These are phyloP conservation scores for Coniferiporia sulphurascens DNA, from an alignment of 1,284 basidiomycete genomes.

Conservation along the genomic window DNA sequence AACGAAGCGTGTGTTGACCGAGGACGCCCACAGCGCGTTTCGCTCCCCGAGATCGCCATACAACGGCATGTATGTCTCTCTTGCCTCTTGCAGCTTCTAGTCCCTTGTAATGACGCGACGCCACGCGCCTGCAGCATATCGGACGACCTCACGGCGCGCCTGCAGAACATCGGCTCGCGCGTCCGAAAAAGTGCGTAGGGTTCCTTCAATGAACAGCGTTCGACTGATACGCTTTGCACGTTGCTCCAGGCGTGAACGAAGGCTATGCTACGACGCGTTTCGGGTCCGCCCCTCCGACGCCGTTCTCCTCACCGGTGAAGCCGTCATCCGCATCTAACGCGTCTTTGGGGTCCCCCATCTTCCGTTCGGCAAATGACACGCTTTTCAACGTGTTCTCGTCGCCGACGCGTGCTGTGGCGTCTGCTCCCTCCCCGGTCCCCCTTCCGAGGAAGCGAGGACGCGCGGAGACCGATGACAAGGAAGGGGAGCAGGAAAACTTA, in stretches of 20 bases:
- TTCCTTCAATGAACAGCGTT: neutral
- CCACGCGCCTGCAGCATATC: constrained; percentile 23
- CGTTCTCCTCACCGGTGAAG: constrained; percentile 31
- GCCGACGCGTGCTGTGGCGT: constrained; percentile 14
- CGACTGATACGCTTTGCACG: constrained; percentile 23
- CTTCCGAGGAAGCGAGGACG: constrained; percentile 33
- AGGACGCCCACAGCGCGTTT: constrained; percentile 13
- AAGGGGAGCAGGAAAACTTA: constrained; percentile 15
- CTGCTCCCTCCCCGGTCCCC: constrained; percentile 26
- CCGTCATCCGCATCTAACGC: constrained; percentile 29
- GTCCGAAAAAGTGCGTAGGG: constrained; percentile 42
- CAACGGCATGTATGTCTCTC: constrained; percentile 7
- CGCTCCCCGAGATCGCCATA: constrained; percentile 3
- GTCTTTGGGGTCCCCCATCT: constrained; percentile 19
- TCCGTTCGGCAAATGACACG: constrained; percentile 27
- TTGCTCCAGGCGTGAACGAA: constrained; percentile 40
- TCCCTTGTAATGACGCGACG: neutral
- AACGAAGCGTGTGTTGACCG: constrained; percentile 17
- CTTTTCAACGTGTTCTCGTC: constrained; percentile 29
- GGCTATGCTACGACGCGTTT: constrained; percentile 39
- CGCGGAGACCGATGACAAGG: constrained; percentile 24
- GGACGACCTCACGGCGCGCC: constrained; percentile 38
- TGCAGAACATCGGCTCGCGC: constrained; percentile 44
- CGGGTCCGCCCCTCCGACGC: constrained; percentile 20
- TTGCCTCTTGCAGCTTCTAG: neutral